phyloP scores from a whole-genome alignment of 495 filamentous ascomycete species.

The Aspergillus diversus region DNA sequence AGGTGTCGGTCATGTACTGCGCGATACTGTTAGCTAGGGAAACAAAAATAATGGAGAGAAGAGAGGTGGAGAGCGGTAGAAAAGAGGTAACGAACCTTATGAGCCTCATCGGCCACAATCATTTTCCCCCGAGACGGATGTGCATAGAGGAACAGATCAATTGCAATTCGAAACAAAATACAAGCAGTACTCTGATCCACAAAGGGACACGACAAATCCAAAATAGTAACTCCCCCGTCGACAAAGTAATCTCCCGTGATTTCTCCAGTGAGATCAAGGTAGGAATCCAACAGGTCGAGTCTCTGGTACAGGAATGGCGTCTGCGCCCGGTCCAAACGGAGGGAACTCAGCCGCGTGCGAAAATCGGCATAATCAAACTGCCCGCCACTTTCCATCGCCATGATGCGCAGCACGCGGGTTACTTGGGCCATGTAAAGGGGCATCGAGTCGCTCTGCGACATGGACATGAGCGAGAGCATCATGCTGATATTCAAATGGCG shows the following conservation, averaged over 20 bases:
- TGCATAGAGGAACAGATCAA: slow-evolving; percentile 63
- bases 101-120: slow-evolving; percentile 63
- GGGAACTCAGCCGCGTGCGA: slow-evolving; percentile 22
- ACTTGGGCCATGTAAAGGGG: slow-evolving; percentile 58
- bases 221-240: slow-evolving; percentile 65
- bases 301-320: slow-evolving; percentile 40
- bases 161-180: slow-evolving; percentile 68
- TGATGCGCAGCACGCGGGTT: slow-evolving; percentile 59
- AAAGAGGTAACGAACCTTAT: slow-evolving; percentile 46
- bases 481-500: slow-evolving; percentile 53
- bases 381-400: slow-evolving; percentile 50
- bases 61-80: not conserved
- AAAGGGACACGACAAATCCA: slow-evolving; percentile 75
- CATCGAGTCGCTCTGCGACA: slow-evolving; percentile 27
- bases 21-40: not conserved
- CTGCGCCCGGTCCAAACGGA: slow-evolving; percentile 32
- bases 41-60: not conserved
- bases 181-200: slow-evolving; percentile 67
- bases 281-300: slow-evolving; percentile 47
- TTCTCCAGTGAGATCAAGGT: slow-evolving; percentile 34
- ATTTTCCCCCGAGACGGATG: slow-evolving; percentile 37
- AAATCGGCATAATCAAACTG: slow-evolving; percentile 57
- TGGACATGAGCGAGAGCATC: slow-evolving; percentile 69
- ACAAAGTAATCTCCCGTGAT: slow-evolving; percentile 27
- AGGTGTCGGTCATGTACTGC: slow-evolving; percentile 53